A percentile compares a stretch with the other conserved stretches of the same genome.
phyloP scores from a whole-genome alignment of 805 yeast species.

The Spathaspora sp. region DNA sequence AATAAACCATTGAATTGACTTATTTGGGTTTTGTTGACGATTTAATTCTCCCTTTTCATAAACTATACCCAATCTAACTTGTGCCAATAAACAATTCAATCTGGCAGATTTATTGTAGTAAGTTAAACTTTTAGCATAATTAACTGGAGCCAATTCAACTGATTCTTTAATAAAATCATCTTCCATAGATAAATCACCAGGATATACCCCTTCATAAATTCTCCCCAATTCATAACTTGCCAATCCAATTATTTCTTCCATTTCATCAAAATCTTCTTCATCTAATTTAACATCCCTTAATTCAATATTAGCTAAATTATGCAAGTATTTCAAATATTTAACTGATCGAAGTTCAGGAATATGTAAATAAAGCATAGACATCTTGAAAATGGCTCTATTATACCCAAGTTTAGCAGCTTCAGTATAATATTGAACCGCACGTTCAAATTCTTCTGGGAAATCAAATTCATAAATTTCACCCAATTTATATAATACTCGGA shows the following conservation, averaged over 20 bases:
- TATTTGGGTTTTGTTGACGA: constrained; percentile 34
- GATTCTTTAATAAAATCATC: constrained; percentile 33
- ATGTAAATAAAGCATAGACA: constrained; percentile 34
- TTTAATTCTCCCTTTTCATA: constrained; percentile 43
- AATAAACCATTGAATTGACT: constrained; percentile 44
- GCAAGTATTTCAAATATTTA: constrained; percentile 32
- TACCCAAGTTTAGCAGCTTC: constrained; percentile 41
- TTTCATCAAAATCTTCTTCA: constrained; percentile 37
- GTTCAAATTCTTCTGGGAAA: constrained; percentile 21
- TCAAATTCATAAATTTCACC: constrained; percentile 39
- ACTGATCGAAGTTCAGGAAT: constrained; percentile 31
- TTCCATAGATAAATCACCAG: constrained; percentile 36
- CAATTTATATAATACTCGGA: constrained; percentile 31
- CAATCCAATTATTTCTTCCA: constrained; percentile 37
- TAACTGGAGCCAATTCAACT: constrained; percentile 38
- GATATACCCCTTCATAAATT: constrained; percentile 43
- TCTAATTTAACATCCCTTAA: constrained; percentile 27
- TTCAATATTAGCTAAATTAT: constrained; percentile 36
- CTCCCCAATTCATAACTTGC: constrained; percentile 40
- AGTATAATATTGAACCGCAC: constrained; percentile 31
- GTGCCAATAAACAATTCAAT: constrained; percentile 35
- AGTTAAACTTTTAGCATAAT: constrained; percentile 37
- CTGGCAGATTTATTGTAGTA: constrained; percentile 42
- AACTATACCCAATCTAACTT: constrained; percentile 38
- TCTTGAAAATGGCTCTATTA: constrained; percentile 40